Evolutionary conservation across 2,329 filamentous ascomycete genomes (phyloP), one percentile per base, ranked within the genome.

Genomic region (Colletotrichum aenigma): DNA sequence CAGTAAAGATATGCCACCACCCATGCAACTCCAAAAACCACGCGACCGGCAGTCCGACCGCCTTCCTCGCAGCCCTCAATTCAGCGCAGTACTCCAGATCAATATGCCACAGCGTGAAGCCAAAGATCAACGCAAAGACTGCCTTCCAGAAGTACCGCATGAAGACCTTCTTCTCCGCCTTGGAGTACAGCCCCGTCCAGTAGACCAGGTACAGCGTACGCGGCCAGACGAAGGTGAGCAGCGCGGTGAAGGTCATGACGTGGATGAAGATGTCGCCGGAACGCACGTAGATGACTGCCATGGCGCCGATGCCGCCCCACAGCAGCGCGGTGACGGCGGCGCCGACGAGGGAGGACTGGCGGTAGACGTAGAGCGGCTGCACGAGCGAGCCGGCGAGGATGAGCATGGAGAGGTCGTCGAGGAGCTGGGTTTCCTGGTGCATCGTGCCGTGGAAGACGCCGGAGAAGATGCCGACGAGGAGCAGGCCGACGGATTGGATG

Each of bases 1-100:
- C 91, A 0, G 91, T 93, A 30, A 92, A 82, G 18, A 93, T 82
- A 78, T 93, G 91, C 91, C 91, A 93, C 91, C 91, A 93, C 1
- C 90, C 91, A 78, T 93, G 91, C 16, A 92, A 79, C 82, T 93
- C 91, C 6, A 93, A 80, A 1, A 90, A 38, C 81, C 89, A 91
- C 3, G 87, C 88, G 86, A 85, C 90, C 0, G 91, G 91, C 58
- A 91, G 80, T 0, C 91, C 91, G 3, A 92, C 77, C 0, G 69
- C 77, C 9, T 83, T 82, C 65, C 90, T 87, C 13, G 88, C 77
- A 0, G 77, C 74, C 4, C 89, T 87, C 28, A 93, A 83, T 74
- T 86, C 80, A 0, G 81, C 80, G 78, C 91, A 93, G 15, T 86
- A 83, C 78, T 90, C 86, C 12, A 89, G 86, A 61, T 92, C 91